A percentile compares a stretch with the other conserved stretches of the same genome.
These are phyloP conservation scores for Pilobolus umbonatus DNA, from an alignment of 192 early-diverging fungal genomes.

Conservation along the genomic window DNA sequence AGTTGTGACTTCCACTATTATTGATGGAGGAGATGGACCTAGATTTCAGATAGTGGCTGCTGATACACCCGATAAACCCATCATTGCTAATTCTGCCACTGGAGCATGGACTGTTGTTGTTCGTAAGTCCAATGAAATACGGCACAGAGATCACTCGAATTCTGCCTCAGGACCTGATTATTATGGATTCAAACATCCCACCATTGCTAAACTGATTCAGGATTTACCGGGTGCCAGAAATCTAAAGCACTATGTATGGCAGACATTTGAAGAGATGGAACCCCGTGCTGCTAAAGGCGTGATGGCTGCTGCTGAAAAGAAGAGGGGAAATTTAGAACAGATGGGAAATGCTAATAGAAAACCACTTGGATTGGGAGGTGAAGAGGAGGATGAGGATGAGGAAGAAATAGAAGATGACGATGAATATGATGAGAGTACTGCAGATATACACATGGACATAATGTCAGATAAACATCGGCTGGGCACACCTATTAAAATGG, in stretches of 20 bases:
- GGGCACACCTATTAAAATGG: too few species aligned
- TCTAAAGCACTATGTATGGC: slow-evolving; percentile 70
- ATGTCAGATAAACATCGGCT: too few species aligned
- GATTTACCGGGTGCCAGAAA: slow-evolving; percentile 70
- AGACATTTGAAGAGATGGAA: slow-evolving; percentile 63
- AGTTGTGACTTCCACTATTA: slow-evolving; percentile 59
- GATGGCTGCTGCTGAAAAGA: slow-evolving; percentile 35
- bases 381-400: slow-evolving; percentile 1
- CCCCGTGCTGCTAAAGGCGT: slow-evolving; percentile 50
- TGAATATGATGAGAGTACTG: not conserved
- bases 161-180: slow-evolving; percentile 87
- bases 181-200: slow-evolving; percentile 85
- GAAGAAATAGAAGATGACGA: slow-evolving; percentile 4
- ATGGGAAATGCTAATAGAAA: slow-evolving; percentile 32
- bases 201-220: slow-evolving; percentile 82
- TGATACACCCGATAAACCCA: slow-evolving; percentile 67
- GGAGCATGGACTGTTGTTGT: slow-evolving; percentile 88
- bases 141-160: slow-evolving; percentile 73
- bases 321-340: slow-evolving; percentile 32
- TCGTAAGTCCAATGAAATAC: slow-evolving; percentile 72
- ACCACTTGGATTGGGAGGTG: not conserved
- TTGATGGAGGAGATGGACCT: slow-evolving; percentile 69
- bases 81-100: slow-evolving; percentile 74
- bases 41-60: slow-evolving; percentile 80
- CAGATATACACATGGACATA: too few species aligned